Evolutionary conservation across 352 stramenopile genomes (phyloP), one percentile per base, ranked within the genome.

Genomic region (Phytopythium kandeliae): DNA sequence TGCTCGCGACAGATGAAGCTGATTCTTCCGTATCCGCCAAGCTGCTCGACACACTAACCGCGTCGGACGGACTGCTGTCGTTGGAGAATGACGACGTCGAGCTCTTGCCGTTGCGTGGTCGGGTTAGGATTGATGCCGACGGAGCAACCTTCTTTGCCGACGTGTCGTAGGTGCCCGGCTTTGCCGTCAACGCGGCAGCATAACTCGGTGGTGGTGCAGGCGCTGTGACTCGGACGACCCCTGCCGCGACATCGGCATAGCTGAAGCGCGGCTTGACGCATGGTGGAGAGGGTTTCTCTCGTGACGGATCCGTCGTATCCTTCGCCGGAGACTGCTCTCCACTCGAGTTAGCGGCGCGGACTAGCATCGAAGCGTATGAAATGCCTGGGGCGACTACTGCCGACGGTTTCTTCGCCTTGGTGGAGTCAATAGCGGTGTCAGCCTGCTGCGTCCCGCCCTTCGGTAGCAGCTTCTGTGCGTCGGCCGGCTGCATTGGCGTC

Each of bases 11-110:
- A 16, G 63, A 78, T 10, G 67, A 78, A 22, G 63, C 78, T 19
- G 69, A 89, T 51, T 94, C 80, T 55, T 94, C 83, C 2, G 80
- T 92, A 54, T 94, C 83, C 0, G 83, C 83, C 9, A 55, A 86
- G 62, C 83, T 93, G 24, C 78, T 91, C 1, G 83, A 87, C 19
- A 89, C 77, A 26, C 80, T 92, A 30, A 85, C 60, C 0, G 75
- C 51, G 34, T 94, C 83, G 10, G n/a, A 45, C 24, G 34, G 12
- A 15, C 28, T 21, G 31, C 12, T 51, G 19, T 51, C 25, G 15
- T 35, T 35, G 15, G 43, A n/a, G 6, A 7, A 26, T 12, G 19
- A 37, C 9, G 26, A 1, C n/a, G 19, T 28, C 40, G 15, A 13
- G 40, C 40, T 33, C 44, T 37, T 37, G 17, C 22, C 16, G 7